Evolutionary conservation across 2,329 filamentous ascomycete species (phyloP), one percentile per base, ranked within the genome.

Genomic region (Paecilomyces sp.): DNA sequence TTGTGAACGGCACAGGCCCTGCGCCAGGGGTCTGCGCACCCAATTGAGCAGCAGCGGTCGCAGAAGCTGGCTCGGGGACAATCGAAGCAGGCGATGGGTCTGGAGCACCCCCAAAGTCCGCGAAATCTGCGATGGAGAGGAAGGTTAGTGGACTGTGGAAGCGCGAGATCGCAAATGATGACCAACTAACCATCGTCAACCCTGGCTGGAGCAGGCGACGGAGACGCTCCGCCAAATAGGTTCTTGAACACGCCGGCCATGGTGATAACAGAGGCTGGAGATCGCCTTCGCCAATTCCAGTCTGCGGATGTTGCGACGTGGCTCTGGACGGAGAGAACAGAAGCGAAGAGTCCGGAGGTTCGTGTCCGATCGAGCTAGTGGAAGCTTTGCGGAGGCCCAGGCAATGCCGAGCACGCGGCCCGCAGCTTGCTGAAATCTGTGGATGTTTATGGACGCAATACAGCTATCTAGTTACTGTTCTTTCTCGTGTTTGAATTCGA

Each of bases 91-190:
- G 80, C 18, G 77, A 79, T 59, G 90, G 87, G 22, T 89, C 86
- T 65, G 91, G 85, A 67, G 87, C 88, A 65, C 86, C 88, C 62
- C 91, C 91, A 71, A 95, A 97, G 81, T 97, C 93, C 78, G 91
- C 92, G 75, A 97, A 97, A 79, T 96, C 92, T 96, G 73, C 41
- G 51, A 54, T 55, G 53, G 51, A 25, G 57, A 41, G 51, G 34
- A 54, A 47, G 13, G n/a, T 50, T 13, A 57, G 59, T 66, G 66
- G 24, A 70, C 59, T 6, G 70, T 34, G 47, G 63, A 65, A 55
- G 69, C 66, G 54, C 67, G 57, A 63, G 63, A 63, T 63, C 34
- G 33, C 30, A 57, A 33, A 56, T 61, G 47, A 57, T 33, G 58
- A 41, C 30, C 31, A 41, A 67, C 70, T 61, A 67, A 75, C 73